phyloP scores from a whole-genome alignment of 768 basidiomycete species.

The Suillus plorans region DNA sequence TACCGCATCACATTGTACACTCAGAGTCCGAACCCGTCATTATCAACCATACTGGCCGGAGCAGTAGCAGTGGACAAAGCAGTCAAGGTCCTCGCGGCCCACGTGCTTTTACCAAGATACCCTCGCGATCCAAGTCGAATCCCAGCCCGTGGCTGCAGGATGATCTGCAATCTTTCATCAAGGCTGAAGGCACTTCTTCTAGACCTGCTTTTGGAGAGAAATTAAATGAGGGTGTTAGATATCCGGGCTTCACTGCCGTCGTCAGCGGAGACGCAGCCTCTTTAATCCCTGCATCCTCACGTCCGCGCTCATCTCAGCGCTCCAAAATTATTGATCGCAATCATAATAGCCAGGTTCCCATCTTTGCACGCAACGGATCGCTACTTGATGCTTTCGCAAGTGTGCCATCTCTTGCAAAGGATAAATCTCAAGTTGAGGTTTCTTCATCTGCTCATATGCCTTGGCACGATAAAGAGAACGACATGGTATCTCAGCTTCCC shows the following conservation, averaged over 20 bases:
- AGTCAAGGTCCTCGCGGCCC: slow-evolving; percentile 46
- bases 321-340: slow-evolving; percentile 12
- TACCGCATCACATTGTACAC: slow-evolving; percentile 4
- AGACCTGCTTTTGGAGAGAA: slow-evolving; percentile 14
- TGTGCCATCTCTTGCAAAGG: not conserved
- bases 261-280: slow-evolving; percentile 3
- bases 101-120: slow-evolving; percentile 35
- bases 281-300: not conserved
- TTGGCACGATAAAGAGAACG: slow-evolving; percentile 23
- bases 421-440: slow-evolving; percentile 1
- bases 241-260: not conserved
- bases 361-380: slow-evolving; percentile 7
- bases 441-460: not conserved
- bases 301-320: slow-evolving; percentile 5
- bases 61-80: slow-evolving; percentile 31
- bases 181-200: not conserved
- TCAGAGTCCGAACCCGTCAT: slow-evolving; percentile 5
- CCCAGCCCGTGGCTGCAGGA: slow-evolving; percentile 19
- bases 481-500: slow-evolving; percentile 28
- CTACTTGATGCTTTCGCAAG: slow-evolving; percentile 6
- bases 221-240: slow-evolving; percentile 15
- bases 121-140: slow-evolving; percentile 22
- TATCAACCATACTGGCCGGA: slow-evolving; percentile 18
- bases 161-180: slow-evolving; percentile 3
- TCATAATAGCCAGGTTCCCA: slow-evolving; percentile 5